phyloP scores from a whole-genome alignment of 2,329 filamentous ascomycete species.

The Arthrobotrys entomopaga region DNA sequence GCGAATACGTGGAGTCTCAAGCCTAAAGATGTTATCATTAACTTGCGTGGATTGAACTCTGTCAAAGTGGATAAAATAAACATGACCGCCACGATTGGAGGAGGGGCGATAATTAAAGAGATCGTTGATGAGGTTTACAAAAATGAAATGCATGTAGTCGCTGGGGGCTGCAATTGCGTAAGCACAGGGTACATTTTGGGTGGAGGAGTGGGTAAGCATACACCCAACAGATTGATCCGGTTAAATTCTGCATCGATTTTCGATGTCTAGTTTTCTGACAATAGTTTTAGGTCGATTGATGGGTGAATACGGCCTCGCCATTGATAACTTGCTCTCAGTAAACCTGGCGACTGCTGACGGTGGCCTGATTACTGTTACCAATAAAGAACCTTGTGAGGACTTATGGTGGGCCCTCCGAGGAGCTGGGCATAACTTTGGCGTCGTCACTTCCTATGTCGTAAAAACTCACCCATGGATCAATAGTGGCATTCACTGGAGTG shows the following conservation, averaged over 20 bases:
- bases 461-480: constrained; percentile 60
- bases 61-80: constrained; percentile 45
- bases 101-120: constrained; percentile 55
- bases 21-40: constrained; percentile 53
- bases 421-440: constrained; percentile 64
- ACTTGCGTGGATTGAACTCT: constrained; percentile 34
- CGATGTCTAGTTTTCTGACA: not conserved
- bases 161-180: constrained; percentile 46
- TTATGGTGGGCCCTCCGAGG: constrained; percentile 64
- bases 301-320: constrained; percentile 58
- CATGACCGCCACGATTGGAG: constrained; percentile 55
- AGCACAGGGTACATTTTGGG: constrained; percentile 45
- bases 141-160: constrained; percentile 46
- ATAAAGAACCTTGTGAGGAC: constrained; percentile 58
- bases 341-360: constrained; percentile 63
- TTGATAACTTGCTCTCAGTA: constrained; percentile 63
- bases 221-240: not conserved
- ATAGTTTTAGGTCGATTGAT: constrained; percentile 44
- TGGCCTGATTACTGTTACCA: constrained; percentile 60
- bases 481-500: constrained; percentile 57
- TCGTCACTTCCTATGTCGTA: constrained; percentile 63
- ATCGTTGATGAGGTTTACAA: constrained; percentile 49
- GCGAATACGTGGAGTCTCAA: constrained; percentile 44
- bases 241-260: not conserved
- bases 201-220: constrained; percentile 37